Percentiles rank a stretch among this genome's conserved stretches.
These are phyloP conservation scores for Starmera caribaea DNA, from an alignment of 805 yeast species.

Conservation along the genomic window DNA sequence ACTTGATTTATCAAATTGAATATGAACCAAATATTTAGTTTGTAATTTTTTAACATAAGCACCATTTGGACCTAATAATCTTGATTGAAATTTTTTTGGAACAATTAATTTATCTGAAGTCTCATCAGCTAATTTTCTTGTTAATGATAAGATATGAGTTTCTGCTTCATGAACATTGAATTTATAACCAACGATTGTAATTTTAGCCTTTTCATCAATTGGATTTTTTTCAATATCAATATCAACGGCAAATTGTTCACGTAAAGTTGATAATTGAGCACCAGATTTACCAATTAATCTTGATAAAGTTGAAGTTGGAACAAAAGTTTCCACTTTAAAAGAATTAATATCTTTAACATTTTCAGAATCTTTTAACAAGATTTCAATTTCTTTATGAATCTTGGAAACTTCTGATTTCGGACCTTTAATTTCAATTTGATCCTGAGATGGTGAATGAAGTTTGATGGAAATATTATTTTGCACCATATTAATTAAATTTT, in stretches of 20 bases:
- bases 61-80: constrained; percentile 79
- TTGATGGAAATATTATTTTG: constrained; percentile 33
- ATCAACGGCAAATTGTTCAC: constrained; percentile 66
- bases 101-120: constrained; percentile 51
- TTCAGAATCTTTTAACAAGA: constrained; percentile 45
- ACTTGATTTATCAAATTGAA: constrained; percentile 59
- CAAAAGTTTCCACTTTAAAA: constrained; percentile 35
- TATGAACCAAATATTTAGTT: constrained; percentile 75
- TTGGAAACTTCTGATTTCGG: constrained; percentile 48
- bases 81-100: constrained; percentile 71
- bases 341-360: constrained; percentile 37
- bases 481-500: constrained; percentile 23
- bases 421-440: constrained; percentile 64
- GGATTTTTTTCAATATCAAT: constrained; percentile 63
- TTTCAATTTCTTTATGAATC: constrained; percentile 41
- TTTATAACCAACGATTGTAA: constrained; percentile 68
- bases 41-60: constrained; percentile 74
- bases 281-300: constrained; percentile 91
- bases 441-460: constrained; percentile 37
- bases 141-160: constrained; percentile 42
- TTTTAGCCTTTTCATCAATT: constrained; percentile 32
- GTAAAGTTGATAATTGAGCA: constrained; percentile 52
- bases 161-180: constrained; percentile 69
- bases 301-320: constrained; percentile 61
- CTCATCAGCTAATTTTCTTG: constrained; percentile 80